Evolutionary conservation across 2,329 filamentous ascomycete species (phyloP).

Genomic region (Colletotrichum liriopes): DNA sequence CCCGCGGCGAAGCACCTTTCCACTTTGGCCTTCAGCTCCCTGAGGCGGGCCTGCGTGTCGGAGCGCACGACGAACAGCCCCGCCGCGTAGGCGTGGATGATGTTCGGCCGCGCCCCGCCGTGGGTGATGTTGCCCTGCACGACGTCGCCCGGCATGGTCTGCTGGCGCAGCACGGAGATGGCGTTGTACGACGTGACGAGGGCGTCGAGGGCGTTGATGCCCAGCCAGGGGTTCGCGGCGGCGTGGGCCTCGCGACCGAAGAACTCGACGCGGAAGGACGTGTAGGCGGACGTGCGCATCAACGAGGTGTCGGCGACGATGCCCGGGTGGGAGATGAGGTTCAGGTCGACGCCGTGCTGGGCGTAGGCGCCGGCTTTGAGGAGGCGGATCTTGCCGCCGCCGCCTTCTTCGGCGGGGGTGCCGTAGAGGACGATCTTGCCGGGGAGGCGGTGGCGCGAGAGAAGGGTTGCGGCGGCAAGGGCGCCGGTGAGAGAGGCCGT

Average conservation of each 20-base stretch:
- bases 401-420: conserved; percentile 68
- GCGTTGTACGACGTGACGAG: conserved; percentile 64
- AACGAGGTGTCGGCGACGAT: conserved; percentile 62
- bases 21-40: conserved; percentile 58
- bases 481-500: conserved; percentile 63
- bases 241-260: conserved; percentile 71
- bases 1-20: conserved; percentile 59
- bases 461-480: conserved; percentile 60
- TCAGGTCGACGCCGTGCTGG: conserved; percentile 60
- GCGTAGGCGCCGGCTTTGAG: conserved; percentile 54
- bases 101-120: conserved; percentile 68
- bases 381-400: conserved; percentile 48
- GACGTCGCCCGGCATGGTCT: conserved; percentile 66
- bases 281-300: conserved; percentile 67
- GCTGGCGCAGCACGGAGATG: conserved; percentile 69
- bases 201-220: conserved; percentile 73
- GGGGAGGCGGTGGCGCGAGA: conserved; percentile 57
- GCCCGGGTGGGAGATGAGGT: conserved; percentile 65
- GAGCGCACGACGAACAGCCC: conserved; percentile 52
- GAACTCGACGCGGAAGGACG: conserved; percentile 65
- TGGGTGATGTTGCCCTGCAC: conserved; percentile 68
- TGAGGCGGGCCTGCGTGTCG: conserved; percentile 51
- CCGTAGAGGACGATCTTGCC: conserved; percentile 65
- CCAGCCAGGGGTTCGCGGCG: conserved; percentile 71
- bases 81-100: conserved; percentile 68